Evolutionary conservation across 441 rosid genomes (phyloP).

Genomic region (Populus tomentosa): DNA sequence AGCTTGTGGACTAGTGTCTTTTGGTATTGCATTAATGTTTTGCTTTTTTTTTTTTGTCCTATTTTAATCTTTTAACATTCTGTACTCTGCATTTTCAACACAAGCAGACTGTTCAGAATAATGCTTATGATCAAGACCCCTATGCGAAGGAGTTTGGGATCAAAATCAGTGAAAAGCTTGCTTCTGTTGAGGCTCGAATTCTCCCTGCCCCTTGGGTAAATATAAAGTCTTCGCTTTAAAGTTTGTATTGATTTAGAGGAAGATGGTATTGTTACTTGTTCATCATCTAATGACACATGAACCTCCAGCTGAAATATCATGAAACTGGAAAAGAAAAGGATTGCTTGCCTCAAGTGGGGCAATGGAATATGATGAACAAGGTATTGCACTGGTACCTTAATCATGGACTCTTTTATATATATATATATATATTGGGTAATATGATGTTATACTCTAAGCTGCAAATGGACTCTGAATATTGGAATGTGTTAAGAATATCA

Average conservation of each 20-base stretch:
- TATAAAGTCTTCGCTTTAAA: not conserved
- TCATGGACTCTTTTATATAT: too few species aligned
- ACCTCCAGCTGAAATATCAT: constrained; percentile 82
- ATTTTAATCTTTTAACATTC: not conserved
- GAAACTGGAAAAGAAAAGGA: constrained; percentile 97
- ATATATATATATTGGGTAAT: too few species aligned
- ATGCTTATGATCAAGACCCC: constrained; percentile 89
- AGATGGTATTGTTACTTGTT: not conserved
- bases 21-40: not conserved
- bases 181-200: constrained; percentile 93
- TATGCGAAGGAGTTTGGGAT: constrained; percentile 92
- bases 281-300: constrained; percentile 8
- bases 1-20: not conserved
- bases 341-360: constrained; percentile 96
- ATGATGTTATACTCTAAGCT: not conserved
- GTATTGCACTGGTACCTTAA: constrained; percentile 21
- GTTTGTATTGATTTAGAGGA: not conserved
- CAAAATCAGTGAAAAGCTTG: constrained; percentile 80
- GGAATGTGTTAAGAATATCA: too few species aligned
- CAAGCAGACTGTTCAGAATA: constrained; percentile 76
- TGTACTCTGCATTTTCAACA: constrained; percentile 7
- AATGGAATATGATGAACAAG: constrained; percentile 99
- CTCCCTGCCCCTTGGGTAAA: constrained; percentile 99
- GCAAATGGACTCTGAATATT: not conserved
- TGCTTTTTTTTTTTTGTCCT: not conserved